These are phyloP conservation scores for Scorias spongiosa DNA, from an alignment of 2,329 filamentous ascomycete genomes.

Conservation along the genomic window DNA sequence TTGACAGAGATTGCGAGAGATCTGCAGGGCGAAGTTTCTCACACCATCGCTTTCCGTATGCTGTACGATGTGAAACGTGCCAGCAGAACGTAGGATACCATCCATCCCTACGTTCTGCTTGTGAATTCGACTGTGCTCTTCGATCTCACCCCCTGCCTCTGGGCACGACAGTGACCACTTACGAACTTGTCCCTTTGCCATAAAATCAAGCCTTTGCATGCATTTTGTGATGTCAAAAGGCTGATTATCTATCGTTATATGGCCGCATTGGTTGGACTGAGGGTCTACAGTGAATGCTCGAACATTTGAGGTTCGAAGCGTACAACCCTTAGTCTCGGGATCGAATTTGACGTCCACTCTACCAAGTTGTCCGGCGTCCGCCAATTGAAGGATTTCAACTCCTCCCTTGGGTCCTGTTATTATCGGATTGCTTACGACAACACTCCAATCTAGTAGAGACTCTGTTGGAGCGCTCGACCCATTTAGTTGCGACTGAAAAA, in stretches of 20 bases:
- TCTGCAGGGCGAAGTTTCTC: slow-evolving; percentile 32
- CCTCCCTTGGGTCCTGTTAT: slow-evolving; percentile 38
- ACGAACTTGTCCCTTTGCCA: not conserved
- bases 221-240: not conserved
- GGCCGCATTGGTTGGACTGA: not conserved
- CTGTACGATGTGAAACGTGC: slow-evolving; percentile 29
- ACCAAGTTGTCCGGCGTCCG: slow-evolving; percentile 35
- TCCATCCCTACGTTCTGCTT: slow-evolving; percentile 37
- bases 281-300: slow-evolving; percentile 5
- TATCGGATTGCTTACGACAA: slow-evolving; percentile 37
- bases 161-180: not conserved
- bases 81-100: slow-evolving; percentile 35
- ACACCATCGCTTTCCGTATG: slow-evolving; percentile 13
- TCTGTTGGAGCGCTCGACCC: slow-evolving; percentile 20
- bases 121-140: not conserved
- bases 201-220: not conserved
- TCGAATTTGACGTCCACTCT: slow-evolving; percentile 27
- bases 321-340: slow-evolving; percentile 17
- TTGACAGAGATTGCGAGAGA: slow-evolving; percentile 42
- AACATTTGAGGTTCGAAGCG: slow-evolving; percentile 29
- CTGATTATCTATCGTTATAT: not conserved
- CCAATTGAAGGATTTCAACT: slow-evolving; percentile 34
- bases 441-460: slow-evolving; percentile 6
- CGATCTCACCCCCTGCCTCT: not conserved
- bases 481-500: slow-evolving; percentile 29